These are phyloP conservation scores for Taiozyma onychis DNA, from an alignment of 1,139 yeast species.

Conservation along the genomic window DNA sequence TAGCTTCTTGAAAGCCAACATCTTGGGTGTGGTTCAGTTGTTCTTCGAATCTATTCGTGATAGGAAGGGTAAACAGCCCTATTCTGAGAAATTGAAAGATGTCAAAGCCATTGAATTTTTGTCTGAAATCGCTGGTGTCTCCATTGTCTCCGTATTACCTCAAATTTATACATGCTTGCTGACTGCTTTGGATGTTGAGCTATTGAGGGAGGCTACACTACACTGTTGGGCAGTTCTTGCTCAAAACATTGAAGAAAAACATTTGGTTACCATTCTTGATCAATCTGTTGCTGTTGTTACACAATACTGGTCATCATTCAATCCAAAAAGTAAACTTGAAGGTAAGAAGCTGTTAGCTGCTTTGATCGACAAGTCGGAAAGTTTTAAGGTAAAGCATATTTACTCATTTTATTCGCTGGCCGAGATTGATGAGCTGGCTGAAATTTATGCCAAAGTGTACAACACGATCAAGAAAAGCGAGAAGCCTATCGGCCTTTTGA, in stretches of 20 bases:
- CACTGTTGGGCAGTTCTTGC: slow-evolving; percentile 62
- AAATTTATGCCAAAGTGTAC: slow-evolving; percentile 22
- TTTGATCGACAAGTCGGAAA: slow-evolving; percentile 25
- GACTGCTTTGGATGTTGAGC: slow-evolving; percentile 62
- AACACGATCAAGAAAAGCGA: slow-evolving; percentile 24
- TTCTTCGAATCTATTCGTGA: slow-evolving; percentile 80
- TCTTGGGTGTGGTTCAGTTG: slow-evolving; percentile 72
- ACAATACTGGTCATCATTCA: slow-evolving; percentile 57
- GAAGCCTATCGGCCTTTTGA: slow-evolving; percentile 33
- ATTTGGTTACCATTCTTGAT: slow-evolving; percentile 50
- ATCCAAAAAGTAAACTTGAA: slow-evolving; percentile 36
- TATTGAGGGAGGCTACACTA: slow-evolving; percentile 58
- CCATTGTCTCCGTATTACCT: slow-evolving; percentile 74
- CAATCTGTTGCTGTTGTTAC: slow-evolving; percentile 51
- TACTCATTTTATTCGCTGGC: slow-evolving; percentile 44
- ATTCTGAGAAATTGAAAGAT: slow-evolving; percentile 65
- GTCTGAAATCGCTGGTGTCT: slow-evolving; percentile 52
- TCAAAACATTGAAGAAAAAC: slow-evolving; percentile 42
- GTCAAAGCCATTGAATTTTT: slow-evolving; percentile 69
- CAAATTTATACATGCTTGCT: slow-evolving; percentile 87
- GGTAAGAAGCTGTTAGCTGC: slow-evolving; percentile 18
- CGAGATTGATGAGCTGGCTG: slow-evolving; percentile 35
- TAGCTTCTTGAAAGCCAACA: slow-evolving; percentile 44
- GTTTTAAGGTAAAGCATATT: slow-evolving; percentile 34
- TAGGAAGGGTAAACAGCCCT: slow-evolving; percentile 63